These are phyloP conservation scores for Candida endomychidarum DNA, from an alignment of 805 yeast genomes.

Conservation along the genomic window DNA sequence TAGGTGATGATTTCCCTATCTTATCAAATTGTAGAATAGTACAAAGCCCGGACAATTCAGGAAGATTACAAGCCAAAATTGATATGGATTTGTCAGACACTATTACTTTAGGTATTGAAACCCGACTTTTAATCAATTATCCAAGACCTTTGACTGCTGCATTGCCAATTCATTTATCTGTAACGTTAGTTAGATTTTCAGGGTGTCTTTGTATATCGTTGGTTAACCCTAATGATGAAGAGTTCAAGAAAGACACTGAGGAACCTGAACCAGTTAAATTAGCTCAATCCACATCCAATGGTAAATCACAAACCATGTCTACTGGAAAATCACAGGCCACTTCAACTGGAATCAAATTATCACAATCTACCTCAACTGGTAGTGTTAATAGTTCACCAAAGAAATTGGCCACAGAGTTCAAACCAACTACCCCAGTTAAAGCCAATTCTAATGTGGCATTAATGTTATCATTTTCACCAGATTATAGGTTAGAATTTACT, in stretches of 20 bases:
- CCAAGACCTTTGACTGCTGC: slow-evolving; percentile 85
- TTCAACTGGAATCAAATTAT: slow-evolving; percentile 1
- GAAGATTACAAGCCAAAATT: slow-evolving; percentile 76
- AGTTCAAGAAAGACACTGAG: slow-evolving; percentile 5
- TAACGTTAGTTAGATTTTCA: slow-evolving; percentile 85
- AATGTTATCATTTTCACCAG: slow-evolving; percentile 89
- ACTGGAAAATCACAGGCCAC: slow-evolving; percentile 1
- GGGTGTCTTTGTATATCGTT: slow-evolving; percentile 83
- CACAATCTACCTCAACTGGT: neutral
- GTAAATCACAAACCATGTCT: no score
- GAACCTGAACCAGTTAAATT: slow-evolving; percentile 9
- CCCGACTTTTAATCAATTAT: slow-evolving; percentile 72
- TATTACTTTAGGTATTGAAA: slow-evolving; percentile 80
- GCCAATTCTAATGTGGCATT: slow-evolving; percentile 58
- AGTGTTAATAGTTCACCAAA: slow-evolving; percentile 2
- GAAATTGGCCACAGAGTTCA: neutral
- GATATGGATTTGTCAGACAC: slow-evolving; percentile 90
- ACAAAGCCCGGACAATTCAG: slow-evolving; percentile 52
- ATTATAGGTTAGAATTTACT: slow-evolving; percentile 83
- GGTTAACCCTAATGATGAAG: slow-evolving; percentile 45
- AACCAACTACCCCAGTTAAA: neutral
- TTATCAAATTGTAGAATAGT: slow-evolving; percentile 88
- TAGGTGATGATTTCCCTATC: slow-evolving; percentile 94
- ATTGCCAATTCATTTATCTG: slow-evolving; percentile 79
- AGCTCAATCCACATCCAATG: neutral